Evolutionary conservation across 2,329 filamentous ascomycete species (phyloP).

Genomic region (Xylariaceae sp.): DNA sequence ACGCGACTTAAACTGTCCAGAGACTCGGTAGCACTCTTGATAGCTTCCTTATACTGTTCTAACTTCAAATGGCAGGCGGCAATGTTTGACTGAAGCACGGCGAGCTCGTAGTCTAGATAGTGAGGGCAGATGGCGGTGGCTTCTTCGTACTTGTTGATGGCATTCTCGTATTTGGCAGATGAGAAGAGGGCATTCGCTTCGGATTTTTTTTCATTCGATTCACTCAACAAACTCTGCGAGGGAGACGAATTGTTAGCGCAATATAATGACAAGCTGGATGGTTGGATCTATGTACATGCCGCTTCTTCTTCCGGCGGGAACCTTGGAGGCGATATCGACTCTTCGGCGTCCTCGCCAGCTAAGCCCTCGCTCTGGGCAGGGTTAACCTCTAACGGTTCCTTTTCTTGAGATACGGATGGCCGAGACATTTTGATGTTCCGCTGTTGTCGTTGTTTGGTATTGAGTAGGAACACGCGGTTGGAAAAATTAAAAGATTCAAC

Average conservation of each 20-base stretch:
- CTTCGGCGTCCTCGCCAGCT: constrained; percentile 33
- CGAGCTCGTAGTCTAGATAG: constrained; percentile 87
- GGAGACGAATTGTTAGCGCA: constrained; percentile 2
- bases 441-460: neutral
- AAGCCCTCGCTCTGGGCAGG: neutral
- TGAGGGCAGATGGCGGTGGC: constrained; percentile 80
- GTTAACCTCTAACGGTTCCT: constrained; percentile 2
- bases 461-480: neutral
- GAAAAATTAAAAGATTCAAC: no score
- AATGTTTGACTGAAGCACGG: constrained; percentile 87
- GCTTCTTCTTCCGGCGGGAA: constrained; percentile 65
- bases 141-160: constrained; percentile 82
- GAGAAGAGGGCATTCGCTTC: constrained; percentile 83
- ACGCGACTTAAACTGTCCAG: constrained; percentile 75
- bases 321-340: constrained; percentile 43
- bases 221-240: constrained; percentile 66
- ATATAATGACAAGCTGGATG: neutral
- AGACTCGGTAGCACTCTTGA: constrained; percentile 74
- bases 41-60: constrained; percentile 82
- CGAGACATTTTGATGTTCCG: constrained; percentile 23
- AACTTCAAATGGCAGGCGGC: constrained; percentile 88
- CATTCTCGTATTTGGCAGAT: constrained; percentile 73
- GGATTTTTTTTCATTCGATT: constrained; percentile 76
- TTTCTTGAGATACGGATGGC: constrained; percentile 19
- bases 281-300: constrained; percentile 46